Evolutionary conservation across 768 basidiomycete genomes (phyloP).

Genomic region (Phylloporus arenicola): DNA sequence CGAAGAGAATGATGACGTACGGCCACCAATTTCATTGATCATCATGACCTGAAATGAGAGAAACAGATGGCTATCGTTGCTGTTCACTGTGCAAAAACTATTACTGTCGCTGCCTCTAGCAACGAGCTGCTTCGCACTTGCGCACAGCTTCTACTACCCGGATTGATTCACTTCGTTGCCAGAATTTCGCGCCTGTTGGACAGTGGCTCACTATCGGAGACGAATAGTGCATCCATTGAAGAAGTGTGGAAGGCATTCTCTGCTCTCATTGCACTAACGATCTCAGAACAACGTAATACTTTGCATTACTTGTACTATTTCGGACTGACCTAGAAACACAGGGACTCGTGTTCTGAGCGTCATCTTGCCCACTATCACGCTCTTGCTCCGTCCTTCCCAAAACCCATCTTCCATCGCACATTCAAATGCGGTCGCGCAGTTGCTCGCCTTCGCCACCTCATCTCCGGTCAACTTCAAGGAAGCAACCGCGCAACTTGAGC

Average conservation of each 20-base stretch:
- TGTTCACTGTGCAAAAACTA: conserved; percentile 83
- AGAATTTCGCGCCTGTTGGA: conserved; percentile 58
- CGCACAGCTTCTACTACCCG: conserved; percentile 67
- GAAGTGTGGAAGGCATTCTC: conserved; percentile 83
- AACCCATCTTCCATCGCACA: conserved; percentile 43
- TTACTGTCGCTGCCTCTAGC: conserved; percentile 68
- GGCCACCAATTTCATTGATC: conserved; percentile 11
- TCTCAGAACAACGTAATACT: conserved; percentile 58
- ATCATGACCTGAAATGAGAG: conserved; percentile 2
- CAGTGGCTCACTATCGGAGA: conserved; percentile 51
- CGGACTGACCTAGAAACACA: conserved; percentile 27
- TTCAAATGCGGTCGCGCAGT: conserved; percentile 54
- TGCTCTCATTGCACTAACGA: conserved; percentile 50
- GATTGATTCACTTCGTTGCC: conserved; percentile 75
- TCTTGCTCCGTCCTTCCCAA: conserved; percentile 57
- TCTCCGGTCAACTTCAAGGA: conserved; percentile 81
- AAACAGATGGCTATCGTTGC: conserved; percentile 74
- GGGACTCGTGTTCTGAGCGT: conserved; percentile 65
- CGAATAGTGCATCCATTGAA: conserved; percentile 56
- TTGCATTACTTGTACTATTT: not conserved
- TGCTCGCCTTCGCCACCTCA: conserved; percentile 66
- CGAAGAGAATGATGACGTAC: conserved; percentile 62
- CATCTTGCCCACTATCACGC: conserved; percentile 67
- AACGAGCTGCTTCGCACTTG: conserved; percentile 67
- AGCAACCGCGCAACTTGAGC: conserved; percentile 63